Percentiles rank a stretch among this genome's conserved stretches.
phyloP scores from a whole-genome alignment of 202 grass and related monocot species.

The Digitaria exilis region DNA sequence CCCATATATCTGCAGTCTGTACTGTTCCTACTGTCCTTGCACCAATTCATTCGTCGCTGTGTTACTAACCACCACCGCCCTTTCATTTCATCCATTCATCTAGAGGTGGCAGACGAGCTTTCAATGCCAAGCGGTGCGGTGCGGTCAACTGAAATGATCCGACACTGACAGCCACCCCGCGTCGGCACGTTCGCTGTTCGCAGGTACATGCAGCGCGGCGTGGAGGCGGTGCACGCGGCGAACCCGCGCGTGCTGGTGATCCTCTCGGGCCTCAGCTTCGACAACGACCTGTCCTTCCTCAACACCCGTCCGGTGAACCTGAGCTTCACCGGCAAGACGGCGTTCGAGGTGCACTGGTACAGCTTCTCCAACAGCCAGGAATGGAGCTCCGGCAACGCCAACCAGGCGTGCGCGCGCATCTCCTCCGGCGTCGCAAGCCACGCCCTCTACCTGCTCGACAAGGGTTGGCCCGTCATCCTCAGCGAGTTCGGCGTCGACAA shows the following conservation, averaged over 20 bases:
- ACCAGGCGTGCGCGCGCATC: constrained; percentile 71
- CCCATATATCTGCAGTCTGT: constrained; percentile 9
- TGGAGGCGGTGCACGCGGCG: constrained; percentile 84
- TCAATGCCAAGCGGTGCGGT: constrained; percentile 7
- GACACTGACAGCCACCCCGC: background rate
- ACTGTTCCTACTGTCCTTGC: background rate
- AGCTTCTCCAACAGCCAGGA: constrained; percentile 66
- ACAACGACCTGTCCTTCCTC: constrained; percentile 89
- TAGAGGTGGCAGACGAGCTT: background rate
- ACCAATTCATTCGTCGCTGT: constrained; percentile 5
- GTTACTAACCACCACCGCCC: background rate
- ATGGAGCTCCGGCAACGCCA: constrained; percentile 67
- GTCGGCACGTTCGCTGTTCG: no score
- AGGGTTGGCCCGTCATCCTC: constrained; percentile 69
- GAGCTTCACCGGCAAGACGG: constrained; percentile 62
- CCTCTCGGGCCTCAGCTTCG: constrained; percentile 77
- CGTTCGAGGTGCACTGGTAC: constrained; percentile 99
- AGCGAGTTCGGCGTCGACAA: constrained; percentile 95
- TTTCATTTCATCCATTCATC: background rate
- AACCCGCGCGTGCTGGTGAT: constrained; percentile 71
- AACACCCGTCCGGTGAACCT: constrained; percentile 50
- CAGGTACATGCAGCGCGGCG: constrained; percentile 94
- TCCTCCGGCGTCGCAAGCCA: constrained; percentile 38
- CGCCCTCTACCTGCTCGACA: constrained; percentile 80
- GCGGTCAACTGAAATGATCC: background rate